phyloP scores from a whole-genome alignment of 1,139 yeast species.

The Starmera stellimalicola region DNA sequence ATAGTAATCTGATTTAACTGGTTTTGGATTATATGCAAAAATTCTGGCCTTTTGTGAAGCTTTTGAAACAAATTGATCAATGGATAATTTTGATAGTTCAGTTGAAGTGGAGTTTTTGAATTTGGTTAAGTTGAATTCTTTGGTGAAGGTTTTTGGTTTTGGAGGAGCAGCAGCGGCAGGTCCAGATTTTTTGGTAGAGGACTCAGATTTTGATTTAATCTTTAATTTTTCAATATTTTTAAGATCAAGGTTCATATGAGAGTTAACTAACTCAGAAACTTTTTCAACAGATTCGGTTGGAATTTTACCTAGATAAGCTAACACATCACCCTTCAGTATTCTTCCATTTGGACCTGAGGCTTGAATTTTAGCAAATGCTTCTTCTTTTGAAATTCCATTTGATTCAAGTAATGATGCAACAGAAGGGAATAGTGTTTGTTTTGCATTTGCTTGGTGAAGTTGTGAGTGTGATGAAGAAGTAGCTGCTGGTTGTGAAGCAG shows the following conservation, averaged over 20 bases:
- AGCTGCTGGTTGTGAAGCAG: slow-evolving; percentile 11
- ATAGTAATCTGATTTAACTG: slow-evolving; percentile 33
- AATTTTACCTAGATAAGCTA: slow-evolving; percentile 73
- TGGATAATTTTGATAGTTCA: slow-evolving; percentile 15
- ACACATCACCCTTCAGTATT: slow-evolving; percentile 80
- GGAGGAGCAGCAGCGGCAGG: slow-evolving; percentile 19
- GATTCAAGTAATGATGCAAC: slow-evolving; percentile 59
- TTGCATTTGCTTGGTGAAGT: slow-evolving; percentile 41
- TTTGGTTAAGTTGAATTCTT: slow-evolving; percentile 19
- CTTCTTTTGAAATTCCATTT: slow-evolving; percentile 53
- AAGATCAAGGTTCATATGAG: slow-evolving; percentile 63
- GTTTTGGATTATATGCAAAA: slow-evolving; percentile 34
- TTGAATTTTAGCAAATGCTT: slow-evolving; percentile 60
- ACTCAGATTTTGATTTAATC: slow-evolving; percentile 22
- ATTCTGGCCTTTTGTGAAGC: slow-evolving; percentile 32
- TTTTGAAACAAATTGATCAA: slow-evolving; percentile 24
- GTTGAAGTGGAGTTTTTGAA: slow-evolving; percentile 21
- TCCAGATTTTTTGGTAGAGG: slow-evolving; percentile 14
- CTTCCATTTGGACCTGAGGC: slow-evolving; percentile 91
- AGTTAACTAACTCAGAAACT: slow-evolving; percentile 48
- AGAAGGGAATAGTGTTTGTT: slow-evolving; percentile 70
- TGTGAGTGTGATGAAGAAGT: slow-evolving; percentile 7
- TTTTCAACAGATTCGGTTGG: slow-evolving; percentile 40
- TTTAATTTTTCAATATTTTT: slow-evolving; percentile 51
- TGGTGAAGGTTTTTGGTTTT: slow-evolving; percentile 21